Evolutionary conservation across 192 early-diverging fungal species (phyloP).

Genomic region (Coemansia sp.): DNA sequence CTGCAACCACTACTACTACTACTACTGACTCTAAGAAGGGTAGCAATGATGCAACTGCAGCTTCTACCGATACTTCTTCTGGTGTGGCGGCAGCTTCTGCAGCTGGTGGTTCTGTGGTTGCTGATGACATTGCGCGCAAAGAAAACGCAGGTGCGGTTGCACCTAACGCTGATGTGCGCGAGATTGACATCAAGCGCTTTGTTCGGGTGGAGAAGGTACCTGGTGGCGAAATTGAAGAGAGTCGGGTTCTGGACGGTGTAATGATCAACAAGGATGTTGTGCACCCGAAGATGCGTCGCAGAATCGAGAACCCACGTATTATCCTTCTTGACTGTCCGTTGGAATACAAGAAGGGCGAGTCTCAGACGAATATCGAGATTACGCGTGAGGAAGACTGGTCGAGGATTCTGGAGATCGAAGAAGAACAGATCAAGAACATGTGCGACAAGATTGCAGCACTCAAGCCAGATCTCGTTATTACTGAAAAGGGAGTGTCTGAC

Average conservation of each 20-base stretch:
- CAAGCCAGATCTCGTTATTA: slow-evolving; percentile 98
- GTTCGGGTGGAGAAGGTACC: slow-evolving; percentile 98
- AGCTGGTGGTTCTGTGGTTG: slow-evolving; percentile 1
- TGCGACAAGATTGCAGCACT: slow-evolving; percentile 94
- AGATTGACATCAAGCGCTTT: slow-evolving; percentile 98
- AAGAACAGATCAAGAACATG: slow-evolving; percentile 96
- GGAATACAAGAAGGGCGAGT: slow-evolving; percentile 99
- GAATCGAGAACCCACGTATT: slow-evolving; percentile 94
- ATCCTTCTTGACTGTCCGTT: slow-evolving; percentile 97
- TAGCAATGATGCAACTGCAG: neutral
- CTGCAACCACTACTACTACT: slow-evolving; percentile 1
- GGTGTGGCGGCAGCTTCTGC: slow-evolving; percentile 2
- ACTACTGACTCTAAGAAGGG: neutral
- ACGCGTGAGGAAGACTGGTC: slow-evolving; percentile 96
- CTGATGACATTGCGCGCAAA: slow-evolving; percentile 1
- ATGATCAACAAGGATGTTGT: slow-evolving; percentile 99
- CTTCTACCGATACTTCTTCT: neutral
- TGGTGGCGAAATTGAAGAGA: slow-evolving; percentile 97
- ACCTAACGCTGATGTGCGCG: slow-evolving; percentile 69
- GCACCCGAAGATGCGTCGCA: slow-evolving; percentile 94
- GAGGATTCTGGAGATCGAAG: slow-evolving; percentile 95
- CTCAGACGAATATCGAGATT: slow-evolving; percentile 98
- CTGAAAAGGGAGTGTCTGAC: slow-evolving; percentile 99
- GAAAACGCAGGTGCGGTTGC: slow-evolving; percentile 15
- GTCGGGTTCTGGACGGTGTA: slow-evolving; percentile 90